phyloP scores from a whole-genome alignment of 768 basidiomycete species.

The Lepiota brunneoincarnata region DNA sequence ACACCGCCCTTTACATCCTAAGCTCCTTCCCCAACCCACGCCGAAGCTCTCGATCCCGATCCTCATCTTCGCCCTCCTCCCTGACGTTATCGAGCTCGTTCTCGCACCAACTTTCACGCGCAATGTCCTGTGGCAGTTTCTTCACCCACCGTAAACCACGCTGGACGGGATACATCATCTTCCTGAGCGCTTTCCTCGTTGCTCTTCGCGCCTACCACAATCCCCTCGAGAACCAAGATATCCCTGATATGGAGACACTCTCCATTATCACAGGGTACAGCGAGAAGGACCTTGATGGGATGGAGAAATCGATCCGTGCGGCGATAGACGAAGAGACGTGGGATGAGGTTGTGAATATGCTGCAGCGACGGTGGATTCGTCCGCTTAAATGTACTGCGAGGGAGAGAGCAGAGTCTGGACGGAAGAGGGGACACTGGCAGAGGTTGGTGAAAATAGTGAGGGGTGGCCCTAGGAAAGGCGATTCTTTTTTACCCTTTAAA shows the following conservation, averaged over 20 bases:
- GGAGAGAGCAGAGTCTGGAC: too few relatives aligned
- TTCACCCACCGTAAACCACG: neutral
- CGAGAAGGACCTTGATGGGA: neutral
- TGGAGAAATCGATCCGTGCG: too few relatives aligned
- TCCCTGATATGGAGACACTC: neutral
- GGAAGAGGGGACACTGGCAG: too few relatives aligned
- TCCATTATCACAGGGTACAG: neutral
- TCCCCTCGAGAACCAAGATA: neutral
- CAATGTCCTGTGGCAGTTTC: neutral
- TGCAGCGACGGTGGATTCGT: too few relatives aligned
- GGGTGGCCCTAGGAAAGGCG: too few relatives aligned
- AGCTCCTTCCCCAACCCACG: neutral
- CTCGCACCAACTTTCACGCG: neutral
- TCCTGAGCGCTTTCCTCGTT: constrained; percentile 1
- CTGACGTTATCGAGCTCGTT: neutral
- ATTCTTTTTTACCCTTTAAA: too few relatives aligned
- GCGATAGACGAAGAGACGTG: too few relatives aligned
- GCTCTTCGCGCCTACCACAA: neutral
- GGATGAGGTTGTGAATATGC: too few relatives aligned
- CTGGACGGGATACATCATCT: neutral
- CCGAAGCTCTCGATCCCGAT: neutral
- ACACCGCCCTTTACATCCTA: constrained; percentile 1
- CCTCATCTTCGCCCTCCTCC: neutral
- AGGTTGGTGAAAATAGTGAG: too few relatives aligned
- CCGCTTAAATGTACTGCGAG: too few relatives aligned